Evolutionary conservation across 2,329 filamentous ascomycete genomes (phyloP).

Genomic region (Davidsoniella australis): DNA sequence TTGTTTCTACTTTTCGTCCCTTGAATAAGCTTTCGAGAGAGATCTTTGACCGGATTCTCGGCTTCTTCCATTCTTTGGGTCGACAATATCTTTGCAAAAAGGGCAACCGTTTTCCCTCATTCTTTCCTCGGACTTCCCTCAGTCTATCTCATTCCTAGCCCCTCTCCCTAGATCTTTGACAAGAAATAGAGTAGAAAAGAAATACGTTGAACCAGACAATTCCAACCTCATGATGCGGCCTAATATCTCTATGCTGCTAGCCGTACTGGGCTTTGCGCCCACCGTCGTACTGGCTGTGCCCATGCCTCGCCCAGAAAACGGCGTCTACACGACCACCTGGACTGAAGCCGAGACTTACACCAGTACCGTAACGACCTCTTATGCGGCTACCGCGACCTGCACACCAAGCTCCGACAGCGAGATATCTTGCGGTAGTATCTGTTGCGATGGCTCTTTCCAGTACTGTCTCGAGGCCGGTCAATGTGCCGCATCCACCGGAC

Average conservation of each 20-base stretch:
- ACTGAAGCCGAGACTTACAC: conserved; percentile 43
- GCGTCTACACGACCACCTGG: conserved; percentile 38
- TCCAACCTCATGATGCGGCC: neutral
- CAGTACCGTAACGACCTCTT: conserved; percentile 34
- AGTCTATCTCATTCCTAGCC: no score
- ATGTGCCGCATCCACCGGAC: conserved; percentile 32
- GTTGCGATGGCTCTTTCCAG: conserved; percentile 48
- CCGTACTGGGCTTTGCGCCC: conserved; percentile 1
- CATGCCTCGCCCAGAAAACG: conserved; percentile 1
- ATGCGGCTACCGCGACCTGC: conserved; percentile 30
- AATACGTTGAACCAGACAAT: neutral
- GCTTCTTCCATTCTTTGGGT: neutral
- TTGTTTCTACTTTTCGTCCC: neutral
- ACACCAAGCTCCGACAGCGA: conserved; percentile 34
- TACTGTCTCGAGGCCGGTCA: conserved; percentile 44
- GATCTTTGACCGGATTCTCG: neutral
- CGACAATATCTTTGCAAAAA: neutral
- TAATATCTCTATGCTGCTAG: conserved; percentile 2
- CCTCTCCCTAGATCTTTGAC: neutral
- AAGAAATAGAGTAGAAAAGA: neutral
- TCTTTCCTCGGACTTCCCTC: no score
- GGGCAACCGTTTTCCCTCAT: neutral
- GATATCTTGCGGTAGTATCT: conserved; percentile 48
- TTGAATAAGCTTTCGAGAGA: neutral
- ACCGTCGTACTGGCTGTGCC: conserved; percentile 8